Base-by-base conservation (phyloP, 306 rosid species). In the Leucaena leucocephala region DNA sequence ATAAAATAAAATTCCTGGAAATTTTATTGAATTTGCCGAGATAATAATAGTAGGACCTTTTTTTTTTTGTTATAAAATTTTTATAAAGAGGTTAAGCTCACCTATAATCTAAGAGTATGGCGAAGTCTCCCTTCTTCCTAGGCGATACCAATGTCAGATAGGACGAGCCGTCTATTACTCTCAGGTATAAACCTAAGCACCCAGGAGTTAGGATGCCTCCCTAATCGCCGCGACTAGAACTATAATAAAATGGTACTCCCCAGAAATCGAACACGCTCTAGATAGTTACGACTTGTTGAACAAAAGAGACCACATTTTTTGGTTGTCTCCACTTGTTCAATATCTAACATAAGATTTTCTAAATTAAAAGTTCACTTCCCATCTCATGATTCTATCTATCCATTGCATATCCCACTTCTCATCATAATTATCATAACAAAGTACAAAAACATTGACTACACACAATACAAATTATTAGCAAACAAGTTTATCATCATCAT, bases 291-390 rank as follows among this genome's bases (percentile, higher is more conserved):
- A 78, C 50, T 61, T 14, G 62, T 36, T 54, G 72, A 76, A 81
- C 79, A 74, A 88, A n/a, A 58, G 82, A 84, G 76, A 78, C 73
- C 75, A 70, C 73, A 65, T 61, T 39, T 75, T 76, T 52, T 83
- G 74, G 78, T 85, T 71, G 81, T 85, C 55, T 84, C 39, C 73
- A 64, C 82, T 76, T 82, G 87, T 61, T 82, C 77, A 81, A 77
- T 76, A 67, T 76, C 45, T 78, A n/a, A 61, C 85, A 67, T 57
- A 10, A 80, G 74, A 77, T 70, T 79, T 63, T 19, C 78, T 69
- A 72, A 34, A 69, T 16, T 36, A 58, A 8, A 10, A 22, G 76
- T 44, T 48, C 17, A 39, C 54, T 57, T 43, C 69, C 65, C 62
- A 45, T 42, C 40, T 76, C 69, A 38, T 36, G 66, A 64, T 34